A percentile compares a stretch with the other conserved stretches of the same genome.
These are phyloP conservation scores for Lasiosphaeria ovina DNA, from an alignment of 495 filamentous ascomycete genomes.

Conservation along the genomic window DNA sequence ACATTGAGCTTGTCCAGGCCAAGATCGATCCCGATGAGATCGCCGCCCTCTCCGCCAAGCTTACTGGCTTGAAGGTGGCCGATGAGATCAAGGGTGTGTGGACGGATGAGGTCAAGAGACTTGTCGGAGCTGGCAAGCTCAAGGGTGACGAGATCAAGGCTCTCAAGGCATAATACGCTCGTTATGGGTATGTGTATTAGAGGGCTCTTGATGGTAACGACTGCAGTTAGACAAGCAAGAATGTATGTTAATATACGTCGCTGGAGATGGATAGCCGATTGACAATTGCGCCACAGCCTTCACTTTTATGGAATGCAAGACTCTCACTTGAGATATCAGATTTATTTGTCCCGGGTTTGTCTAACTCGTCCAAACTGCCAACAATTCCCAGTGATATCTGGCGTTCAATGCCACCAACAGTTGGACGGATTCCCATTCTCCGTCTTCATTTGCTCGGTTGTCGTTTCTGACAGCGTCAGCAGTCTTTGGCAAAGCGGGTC, in stretches of 20 bases:
- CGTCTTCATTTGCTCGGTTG: no score
- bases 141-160: slow-evolving; percentile 69
- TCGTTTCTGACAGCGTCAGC: no score
- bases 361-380: no score
- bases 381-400: no score
- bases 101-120: slow-evolving; percentile 66
- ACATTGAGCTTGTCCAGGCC: slow-evolving; percentile 82
- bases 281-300: no score
- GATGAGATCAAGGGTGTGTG: slow-evolving; percentile 67
- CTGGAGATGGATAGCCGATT: neutral
- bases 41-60: slow-evolving; percentile 70
- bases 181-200: neutral
- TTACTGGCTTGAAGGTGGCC: slow-evolving; percentile 69
- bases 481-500: no score
- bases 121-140: slow-evolving; percentile 75
- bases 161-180: slow-evolving; percentile 28
- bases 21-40: slow-evolving; percentile 91
- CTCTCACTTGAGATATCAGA: no score
- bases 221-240: neutral
- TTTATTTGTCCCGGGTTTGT: no score
- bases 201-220: neutral
- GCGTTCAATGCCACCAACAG: no score
- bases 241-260: neutral
- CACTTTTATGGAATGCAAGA: no score
- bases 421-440: no score